Evolutionary conservation across 192 early-diverging fungal species (phyloP).

Genomic region (Coemansia brasiliensis): DNA sequence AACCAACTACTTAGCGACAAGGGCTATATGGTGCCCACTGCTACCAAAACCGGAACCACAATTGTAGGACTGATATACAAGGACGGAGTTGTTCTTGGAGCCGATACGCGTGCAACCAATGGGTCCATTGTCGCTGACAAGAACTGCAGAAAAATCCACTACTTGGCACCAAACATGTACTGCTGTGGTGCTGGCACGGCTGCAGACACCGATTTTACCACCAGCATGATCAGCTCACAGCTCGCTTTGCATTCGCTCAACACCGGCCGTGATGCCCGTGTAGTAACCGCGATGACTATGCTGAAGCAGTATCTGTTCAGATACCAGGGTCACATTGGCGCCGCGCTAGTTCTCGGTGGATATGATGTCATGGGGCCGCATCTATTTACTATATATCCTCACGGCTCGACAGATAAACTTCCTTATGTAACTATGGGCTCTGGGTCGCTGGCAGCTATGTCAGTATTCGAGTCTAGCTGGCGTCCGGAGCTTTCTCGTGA

Average conservation of each 20-base stretch:
- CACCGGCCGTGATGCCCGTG: slow-evolving; percentile 85
- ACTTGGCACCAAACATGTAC: slow-evolving; percentile 96
- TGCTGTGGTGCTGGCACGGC: slow-evolving; percentile 98
- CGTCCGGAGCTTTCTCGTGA: slow-evolving; percentile 78
- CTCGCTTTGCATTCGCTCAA: slow-evolving; percentile 89
- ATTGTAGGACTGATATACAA: slow-evolving; percentile 94
- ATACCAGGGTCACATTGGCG: slow-evolving; percentile 95
- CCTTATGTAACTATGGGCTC: slow-evolving; percentile 97
- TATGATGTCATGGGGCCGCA: slow-evolving; percentile 88
- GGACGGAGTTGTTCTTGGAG: slow-evolving; percentile 92
- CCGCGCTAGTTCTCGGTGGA: slow-evolving; percentile 92
- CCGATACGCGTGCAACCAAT: slow-evolving; percentile 94
- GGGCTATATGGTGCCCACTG: slow-evolving; percentile 76
- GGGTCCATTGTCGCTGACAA: slow-evolving; percentile 98
- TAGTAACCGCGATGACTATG: slow-evolving; percentile 94
- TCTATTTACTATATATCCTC: slow-evolving; percentile 88
- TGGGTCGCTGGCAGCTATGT: slow-evolving; percentile 94
- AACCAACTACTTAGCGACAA: slow-evolving; percentile 76
- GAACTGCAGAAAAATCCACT: slow-evolving; percentile 99
- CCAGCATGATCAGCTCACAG: slow-evolving; percentile 87
- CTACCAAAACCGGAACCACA: slow-evolving; percentile 95
- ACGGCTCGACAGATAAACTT: slow-evolving; percentile 94
- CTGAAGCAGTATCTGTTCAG: slow-evolving; percentile 97
- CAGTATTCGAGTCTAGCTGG: slow-evolving; percentile 90
- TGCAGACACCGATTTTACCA: slow-evolving; percentile 98